Conservation (phyloP, 345 rosid species). For the Hibiscus mutabilis region DNA sequence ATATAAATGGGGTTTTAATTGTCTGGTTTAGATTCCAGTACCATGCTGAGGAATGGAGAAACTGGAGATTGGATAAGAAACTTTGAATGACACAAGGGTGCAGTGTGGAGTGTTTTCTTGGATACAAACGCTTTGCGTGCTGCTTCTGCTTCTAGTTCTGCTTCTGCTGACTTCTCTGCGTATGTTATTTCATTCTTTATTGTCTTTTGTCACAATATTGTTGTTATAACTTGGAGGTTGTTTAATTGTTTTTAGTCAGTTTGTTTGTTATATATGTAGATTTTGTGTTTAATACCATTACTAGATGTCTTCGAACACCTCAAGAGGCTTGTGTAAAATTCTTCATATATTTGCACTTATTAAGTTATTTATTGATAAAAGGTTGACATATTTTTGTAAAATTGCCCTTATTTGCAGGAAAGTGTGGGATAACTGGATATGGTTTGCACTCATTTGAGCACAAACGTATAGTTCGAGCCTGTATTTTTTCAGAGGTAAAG, state of each 20-base stretch:
- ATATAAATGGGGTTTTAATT: background rate
- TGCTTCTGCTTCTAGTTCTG: too few relatives aligned
- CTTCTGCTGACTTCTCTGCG: slow-evolving; percentile 96
- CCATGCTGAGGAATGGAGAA: slow-evolving; percentile 99
- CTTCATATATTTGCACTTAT: background rate
- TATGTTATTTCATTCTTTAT: slow-evolving; percentile 25
- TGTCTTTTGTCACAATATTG: background rate
- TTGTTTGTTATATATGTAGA: background rate
- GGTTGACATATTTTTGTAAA: background rate
- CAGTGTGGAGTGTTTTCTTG: slow-evolving; percentile 92
- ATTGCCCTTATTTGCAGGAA: slow-evolving; percentile 28
- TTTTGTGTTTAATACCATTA: too few relatives aligned
- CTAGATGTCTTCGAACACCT: background rate
- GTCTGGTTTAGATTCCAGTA: slow-evolving; percentile 60
- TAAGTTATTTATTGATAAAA: background rate
- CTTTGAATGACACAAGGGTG: slow-evolving; percentile 97
- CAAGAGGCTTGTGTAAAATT: background rate
- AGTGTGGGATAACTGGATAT: slow-evolving; percentile 90
- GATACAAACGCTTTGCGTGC: slow-evolving; percentile 83
- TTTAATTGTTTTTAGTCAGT: background rate
- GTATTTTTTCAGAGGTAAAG: slow-evolving; percentile 79
- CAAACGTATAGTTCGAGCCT: slow-evolving; percentile 86
- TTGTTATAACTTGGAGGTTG: too few relatives aligned
- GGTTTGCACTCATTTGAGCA: slow-evolving; percentile 83
- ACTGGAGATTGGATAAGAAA: slow-evolving; percentile 99